Evolutionary conservation across 345 rosid species (phyloP).

Genomic region (Ceriops zippeliana): DNA sequence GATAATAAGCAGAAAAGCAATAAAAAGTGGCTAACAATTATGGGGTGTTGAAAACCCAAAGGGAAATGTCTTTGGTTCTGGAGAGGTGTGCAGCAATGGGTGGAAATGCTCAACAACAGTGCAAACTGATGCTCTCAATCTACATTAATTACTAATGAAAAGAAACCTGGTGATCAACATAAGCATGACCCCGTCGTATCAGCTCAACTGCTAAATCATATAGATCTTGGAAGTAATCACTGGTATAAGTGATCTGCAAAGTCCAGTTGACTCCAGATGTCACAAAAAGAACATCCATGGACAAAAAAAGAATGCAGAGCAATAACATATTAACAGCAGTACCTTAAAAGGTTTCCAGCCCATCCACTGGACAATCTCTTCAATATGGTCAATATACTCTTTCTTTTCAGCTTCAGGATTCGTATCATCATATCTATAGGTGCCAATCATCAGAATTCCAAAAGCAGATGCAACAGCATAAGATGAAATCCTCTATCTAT

Average conservation of each 20-base stretch:
- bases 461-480: not conserved
- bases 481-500: not conserved
- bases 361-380: conserved; percentile 97
- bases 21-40: no score
- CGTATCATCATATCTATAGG: conserved; percentile 81
- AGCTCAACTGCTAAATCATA: conserved; percentile 92
- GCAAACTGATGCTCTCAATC: not conserved
- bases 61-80: no score
- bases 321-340: not conserved
- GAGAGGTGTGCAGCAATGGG: no score
- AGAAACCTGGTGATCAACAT: conserved; percentile 95
- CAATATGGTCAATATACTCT: conserved; percentile 90
- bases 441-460: not conserved
- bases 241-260: conserved; percentile 86
- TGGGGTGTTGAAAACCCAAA: no score
- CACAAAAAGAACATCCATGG: conserved; percentile 13
- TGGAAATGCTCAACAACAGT: not conserved
- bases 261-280: conserved; percentile 16
- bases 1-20: no score
- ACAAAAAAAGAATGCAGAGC: not conserved
- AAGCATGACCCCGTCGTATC: conserved; percentile 84
- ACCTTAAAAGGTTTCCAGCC: conserved; percentile 99
- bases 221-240: conserved; percentile 94
- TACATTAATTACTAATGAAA: not conserved
- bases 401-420: conserved; percentile 98